Evolutionary conservation across 2,329 filamentous ascomycete genomes (phyloP).

Genomic region (Pseudogymnoascus sp.): DNA sequence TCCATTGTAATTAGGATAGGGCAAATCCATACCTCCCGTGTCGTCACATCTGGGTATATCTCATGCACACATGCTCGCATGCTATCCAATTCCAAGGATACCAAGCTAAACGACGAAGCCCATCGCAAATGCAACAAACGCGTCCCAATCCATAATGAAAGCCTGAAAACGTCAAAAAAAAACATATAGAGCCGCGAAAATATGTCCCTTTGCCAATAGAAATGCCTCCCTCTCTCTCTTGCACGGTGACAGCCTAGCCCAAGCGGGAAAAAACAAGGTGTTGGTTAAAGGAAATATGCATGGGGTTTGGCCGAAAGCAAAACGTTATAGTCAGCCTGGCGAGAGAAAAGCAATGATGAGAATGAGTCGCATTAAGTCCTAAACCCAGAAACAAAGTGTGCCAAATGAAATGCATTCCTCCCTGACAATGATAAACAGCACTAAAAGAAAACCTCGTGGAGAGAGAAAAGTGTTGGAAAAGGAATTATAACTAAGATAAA

Average conservation of each 20-base stretch:
- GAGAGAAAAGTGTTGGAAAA: not conserved
- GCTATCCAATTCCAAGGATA: constrained; percentile 8
- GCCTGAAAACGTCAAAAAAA: not conserved
- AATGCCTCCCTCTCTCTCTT: not conserved
- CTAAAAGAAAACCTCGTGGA: not conserved
- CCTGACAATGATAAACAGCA: not conserved
- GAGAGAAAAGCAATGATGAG: not conserved
- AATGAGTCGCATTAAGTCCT: not conserved
- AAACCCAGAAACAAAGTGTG: not conserved
- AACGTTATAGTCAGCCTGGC: not conserved
- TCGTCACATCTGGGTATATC: constrained; percentile 7
- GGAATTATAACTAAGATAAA: not conserved
- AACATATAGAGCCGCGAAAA: not conserved
- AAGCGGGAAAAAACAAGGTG: not conserved
- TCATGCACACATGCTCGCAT: constrained; percentile 7
- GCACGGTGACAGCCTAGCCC: not conserved
- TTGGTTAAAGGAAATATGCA: not conserved
- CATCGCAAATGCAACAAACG: constrained; percentile 8
- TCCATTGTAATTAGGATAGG: constrained; percentile 8
- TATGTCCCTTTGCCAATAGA: not conserved
- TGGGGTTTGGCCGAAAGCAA: not conserved
- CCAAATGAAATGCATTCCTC: constrained; percentile 4
- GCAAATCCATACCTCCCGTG: constrained; percentile 8
- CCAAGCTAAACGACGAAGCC: constrained; percentile 6
- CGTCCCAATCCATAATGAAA: constrained; percentile 3